These are phyloP conservation scores for Solanum stenotomum DNA, from an alignment of 257 asterid genomes.

Conservation along the genomic window DNA sequence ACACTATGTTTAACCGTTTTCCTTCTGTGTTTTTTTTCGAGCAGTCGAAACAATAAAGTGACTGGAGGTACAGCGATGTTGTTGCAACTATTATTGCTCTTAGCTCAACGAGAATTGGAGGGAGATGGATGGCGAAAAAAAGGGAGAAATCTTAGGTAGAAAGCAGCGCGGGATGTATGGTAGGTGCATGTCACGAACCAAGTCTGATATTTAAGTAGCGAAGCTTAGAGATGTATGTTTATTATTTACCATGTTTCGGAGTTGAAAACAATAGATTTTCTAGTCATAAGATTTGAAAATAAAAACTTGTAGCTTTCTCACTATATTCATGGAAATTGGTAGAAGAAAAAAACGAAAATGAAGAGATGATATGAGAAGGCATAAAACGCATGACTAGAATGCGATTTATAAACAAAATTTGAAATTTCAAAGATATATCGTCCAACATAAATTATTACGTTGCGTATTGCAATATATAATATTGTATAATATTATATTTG, in stretches of 20 bases:
- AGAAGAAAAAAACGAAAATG: too few relatives aligned
- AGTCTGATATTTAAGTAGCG: background rate
- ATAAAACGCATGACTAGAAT: too few relatives aligned
- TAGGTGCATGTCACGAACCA: background rate
- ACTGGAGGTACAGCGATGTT: background rate
- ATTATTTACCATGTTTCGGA: too few relatives aligned
- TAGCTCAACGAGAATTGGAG: background rate
- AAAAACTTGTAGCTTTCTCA: too few relatives aligned
- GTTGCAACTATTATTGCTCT: too few relatives aligned
- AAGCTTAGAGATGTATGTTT: background rate
- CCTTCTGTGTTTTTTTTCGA: background rate
- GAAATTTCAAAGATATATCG: background rate
- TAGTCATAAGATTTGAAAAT: background rate
- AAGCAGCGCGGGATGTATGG: background rate
- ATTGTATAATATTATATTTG: too few relatives aligned
- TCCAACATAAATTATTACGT: background rate
- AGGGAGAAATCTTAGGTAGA: background rate
- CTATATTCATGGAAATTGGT: too few relatives aligned
- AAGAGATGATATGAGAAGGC: too few relatives aligned
- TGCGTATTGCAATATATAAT: too few relatives aligned
- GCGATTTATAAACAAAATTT: too few relatives aligned
- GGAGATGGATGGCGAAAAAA: background rate
- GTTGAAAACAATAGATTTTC: background rate
- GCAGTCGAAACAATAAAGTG: background rate
- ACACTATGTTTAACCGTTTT: too few relatives aligned